Percentiles rank a stretch among this genome's conserved stretches.
Conservation (phyloP, 2,329 filamentous ascomycete species). For the Ascocoryne sarcoides region DNA sequence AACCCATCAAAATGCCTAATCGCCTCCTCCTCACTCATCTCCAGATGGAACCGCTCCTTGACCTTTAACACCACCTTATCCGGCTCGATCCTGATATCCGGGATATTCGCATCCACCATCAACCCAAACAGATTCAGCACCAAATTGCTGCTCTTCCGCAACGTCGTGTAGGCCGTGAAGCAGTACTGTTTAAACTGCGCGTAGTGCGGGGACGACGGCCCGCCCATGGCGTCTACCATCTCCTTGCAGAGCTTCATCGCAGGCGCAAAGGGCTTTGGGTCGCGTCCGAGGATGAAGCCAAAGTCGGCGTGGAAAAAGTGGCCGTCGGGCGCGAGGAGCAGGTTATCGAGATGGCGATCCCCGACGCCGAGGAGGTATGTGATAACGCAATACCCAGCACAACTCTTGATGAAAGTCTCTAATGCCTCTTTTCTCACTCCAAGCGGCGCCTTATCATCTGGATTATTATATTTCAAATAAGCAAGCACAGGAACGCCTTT, state of each 20-base stretch:
- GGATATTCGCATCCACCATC: constrained; percentile 97
- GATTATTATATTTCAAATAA: constrained; percentile 83
- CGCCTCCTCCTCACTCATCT: constrained; percentile 86
- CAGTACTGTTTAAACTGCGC: constrained; percentile 89
- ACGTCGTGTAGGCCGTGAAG: constrained; percentile 85
- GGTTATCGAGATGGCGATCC: constrained; percentile 90
- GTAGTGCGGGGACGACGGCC: constrained; percentile 71
- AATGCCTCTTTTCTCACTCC: constrained; percentile 87
- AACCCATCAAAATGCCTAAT: constrained; percentile 79
- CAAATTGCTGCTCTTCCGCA: constrained; percentile 81
- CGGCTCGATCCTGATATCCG: constrained; percentile 84
- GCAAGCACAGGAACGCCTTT: constrained; percentile 64
- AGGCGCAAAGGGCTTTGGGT: constrained; percentile 94
- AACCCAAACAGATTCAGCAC: constrained; percentile 93
- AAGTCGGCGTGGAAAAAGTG: constrained; percentile 99
- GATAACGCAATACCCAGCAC: constrained; percentile 96
- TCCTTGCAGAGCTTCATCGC: constrained; percentile 96
- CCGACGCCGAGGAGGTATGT: constrained; percentile 96
- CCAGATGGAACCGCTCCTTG: constrained; percentile 85
- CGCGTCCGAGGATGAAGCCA: constrained; percentile 92
- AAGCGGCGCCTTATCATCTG: constrained; percentile 70
- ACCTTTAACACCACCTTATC: constrained; percentile 95
- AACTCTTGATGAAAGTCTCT: constrained; percentile 92
- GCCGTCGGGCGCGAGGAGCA: constrained; percentile 79
- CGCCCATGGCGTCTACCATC: constrained; percentile 98